Evolutionary conservation across 345 rosid genomes (phyloP), one percentile per base, ranked within the genome.

Genomic region (Moricandia arvensis): DNA sequence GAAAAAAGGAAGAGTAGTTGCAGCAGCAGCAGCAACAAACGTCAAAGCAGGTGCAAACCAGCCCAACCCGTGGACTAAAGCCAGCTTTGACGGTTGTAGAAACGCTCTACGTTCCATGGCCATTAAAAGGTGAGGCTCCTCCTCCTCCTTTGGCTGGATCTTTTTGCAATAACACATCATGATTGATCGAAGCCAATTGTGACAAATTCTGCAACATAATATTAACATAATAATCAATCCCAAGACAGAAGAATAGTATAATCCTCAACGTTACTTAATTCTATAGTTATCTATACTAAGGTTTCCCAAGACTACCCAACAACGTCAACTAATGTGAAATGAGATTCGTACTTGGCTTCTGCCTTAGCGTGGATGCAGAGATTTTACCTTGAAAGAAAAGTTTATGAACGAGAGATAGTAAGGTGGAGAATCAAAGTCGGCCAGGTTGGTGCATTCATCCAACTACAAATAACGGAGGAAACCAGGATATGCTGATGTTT

Each of bases 361-460:
- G 15, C 6, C 6, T 24, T 24, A 11, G 61, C 7, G 54, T 16
- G 31, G 30, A 37, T 27, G 55, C 0, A 5, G 53, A 9, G n/a
- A 41, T 26, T 81, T 75, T 86, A 88, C 96, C 93, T 90, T 90
- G 80, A 90, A 90, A 71, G 96, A 90, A 75, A 90, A 88, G 74
- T 88, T 90, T 60, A 88, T 83, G 75, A 81, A 76, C 0, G 96
- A 85, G 74, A 90, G 89, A 72, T 84, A 74, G 61, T 84, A 75
- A 54, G 91, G 88, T 43, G 83, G 78, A 59, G 89, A 80, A 64
- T 80, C 82, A 58, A 87, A 88, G 68, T 85, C 85, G 21, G 79
- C 84, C 33, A 90, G 71, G 35, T 88, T 89, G 66, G 88, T 86
- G 63, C 88, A 88, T 74, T 86, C 91, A 69, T 90, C 91, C 81